Conservation (phyloP, 495 filamentous ascomycete species). For the Aspergillus steynii region DNA sequence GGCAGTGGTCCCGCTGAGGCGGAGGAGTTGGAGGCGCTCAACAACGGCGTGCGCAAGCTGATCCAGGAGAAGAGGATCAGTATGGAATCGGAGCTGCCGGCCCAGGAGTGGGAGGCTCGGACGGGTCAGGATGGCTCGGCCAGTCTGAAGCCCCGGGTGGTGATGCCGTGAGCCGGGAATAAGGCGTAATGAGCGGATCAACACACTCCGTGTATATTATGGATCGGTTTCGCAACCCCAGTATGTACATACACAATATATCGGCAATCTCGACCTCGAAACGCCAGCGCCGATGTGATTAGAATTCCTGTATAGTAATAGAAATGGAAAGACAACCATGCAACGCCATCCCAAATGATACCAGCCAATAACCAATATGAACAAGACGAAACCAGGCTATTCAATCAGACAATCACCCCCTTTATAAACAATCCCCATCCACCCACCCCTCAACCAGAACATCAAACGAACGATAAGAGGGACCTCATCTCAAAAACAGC, state of each 20-base stretch:
- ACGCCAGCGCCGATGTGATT: neutral
- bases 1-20: constrained; percentile 75
- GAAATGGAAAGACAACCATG: constrained; percentile 10
- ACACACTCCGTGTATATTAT: neutral
- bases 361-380: constrained; percentile 1
- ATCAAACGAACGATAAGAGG: neutral
- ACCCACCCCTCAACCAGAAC: too few relatives aligned
- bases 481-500: constrained; percentile 70
- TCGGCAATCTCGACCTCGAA: neutral
- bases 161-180: constrained; percentile 14
- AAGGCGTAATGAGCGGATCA: neutral
- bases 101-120: constrained; percentile 16
- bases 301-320: constrained; percentile 16
- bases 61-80: constrained; percentile 55
- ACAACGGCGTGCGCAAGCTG: constrained; percentile 66
- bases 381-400: neutral
- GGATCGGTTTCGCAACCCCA: constrained; percentile 10
- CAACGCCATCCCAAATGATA: constrained; percentile 14
- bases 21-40: constrained; percentile 70
- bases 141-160: constrained; percentile 23
- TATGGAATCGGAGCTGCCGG: constrained; percentile 26
- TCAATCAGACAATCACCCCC: too few relatives aligned
- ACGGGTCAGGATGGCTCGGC: constrained; percentile 4
- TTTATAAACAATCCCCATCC: neutral
- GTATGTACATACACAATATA: constrained; percentile 25